Evolutionary conservation across 495 filamentous ascomycete species (phyloP).

Genomic region (Cercophora samala): DNA sequence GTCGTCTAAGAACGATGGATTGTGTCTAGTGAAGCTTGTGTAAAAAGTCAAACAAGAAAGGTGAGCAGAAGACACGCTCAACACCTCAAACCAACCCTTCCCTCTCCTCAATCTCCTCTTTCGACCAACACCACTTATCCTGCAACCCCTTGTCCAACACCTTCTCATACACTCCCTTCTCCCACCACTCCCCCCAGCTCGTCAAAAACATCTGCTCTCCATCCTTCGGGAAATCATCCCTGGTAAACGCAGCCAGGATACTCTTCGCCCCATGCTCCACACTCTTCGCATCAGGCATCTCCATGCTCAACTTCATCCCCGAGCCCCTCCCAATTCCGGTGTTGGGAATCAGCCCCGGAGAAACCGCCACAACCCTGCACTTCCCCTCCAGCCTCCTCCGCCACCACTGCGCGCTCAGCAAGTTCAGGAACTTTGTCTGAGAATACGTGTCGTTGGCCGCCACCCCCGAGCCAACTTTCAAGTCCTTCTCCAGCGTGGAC

Average conservation of each 20-base stretch:
- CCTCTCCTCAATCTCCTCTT: slow-evolving; percentile 43
- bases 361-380: slow-evolving; percentile 43
- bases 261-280: slow-evolving; percentile 37
- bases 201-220: slow-evolving; percentile 47
- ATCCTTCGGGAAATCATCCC: slow-evolving; percentile 45
- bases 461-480: slow-evolving; percentile 31
- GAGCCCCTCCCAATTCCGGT: slow-evolving; percentile 32
- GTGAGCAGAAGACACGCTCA: too few relatives aligned
- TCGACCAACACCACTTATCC: slow-evolving; percentile 44
- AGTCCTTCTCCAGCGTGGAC: slow-evolving; percentile 31
- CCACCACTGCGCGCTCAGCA: slow-evolving; percentile 49
- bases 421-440: slow-evolving; percentile 43
- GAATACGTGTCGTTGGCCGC: slow-evolving; percentile 27
- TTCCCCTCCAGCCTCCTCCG: slow-evolving; percentile 40
- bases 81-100: slow-evolving; percentile 25
- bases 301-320: slow-evolving; percentile 15
- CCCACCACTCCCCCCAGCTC: slow-evolving; percentile 51
- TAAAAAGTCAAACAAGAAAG: too few relatives aligned
- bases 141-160: slow-evolving; percentile 41
- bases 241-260: slow-evolving; percentile 40
- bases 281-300: slow-evolving; percentile 39
- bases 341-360: slow-evolving; percentile 42
- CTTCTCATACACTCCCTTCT: slow-evolving; percentile 36
- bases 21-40: too few relatives aligned
- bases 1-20: too few relatives aligned